Conservation (phyloP, 2,329 filamentous ascomycete species). For the Penicillium sp. region DNA sequence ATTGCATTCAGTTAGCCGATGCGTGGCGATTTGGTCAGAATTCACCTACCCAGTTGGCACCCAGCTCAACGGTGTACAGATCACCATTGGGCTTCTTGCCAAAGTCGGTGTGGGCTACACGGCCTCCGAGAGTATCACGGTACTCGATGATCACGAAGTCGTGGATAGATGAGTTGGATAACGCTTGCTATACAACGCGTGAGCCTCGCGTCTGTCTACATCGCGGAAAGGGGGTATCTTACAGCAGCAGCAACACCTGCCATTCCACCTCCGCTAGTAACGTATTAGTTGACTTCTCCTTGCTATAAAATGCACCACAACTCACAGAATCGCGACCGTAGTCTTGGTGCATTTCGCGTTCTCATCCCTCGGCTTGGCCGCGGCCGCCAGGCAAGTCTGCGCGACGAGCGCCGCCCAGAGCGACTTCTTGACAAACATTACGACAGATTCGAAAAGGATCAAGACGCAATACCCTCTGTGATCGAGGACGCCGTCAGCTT, state of each 20-base stretch:
- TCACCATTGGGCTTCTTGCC: slow-evolving; percentile 49
- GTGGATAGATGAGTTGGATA: slow-evolving; percentile 55
- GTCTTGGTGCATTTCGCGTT: slow-evolving; percentile 27
- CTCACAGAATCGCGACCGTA: slow-evolving; percentile 34
- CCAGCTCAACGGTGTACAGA: slow-evolving; percentile 57
- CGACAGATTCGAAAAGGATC: background rate
- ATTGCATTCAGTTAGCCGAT: background rate
- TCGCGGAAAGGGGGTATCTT: slow-evolving; percentile 11
- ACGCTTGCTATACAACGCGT: slow-evolving; percentile 46
- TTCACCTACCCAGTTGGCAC: slow-evolving; percentile 58
- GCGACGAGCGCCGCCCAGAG: slow-evolving; percentile 9
- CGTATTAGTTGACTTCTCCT: background rate
- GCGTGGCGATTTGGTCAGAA: background rate
- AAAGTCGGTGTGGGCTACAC: slow-evolving; percentile 55
- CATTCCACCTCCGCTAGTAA: slow-evolving; percentile 51
- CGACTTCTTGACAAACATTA: slow-evolving; percentile 7
- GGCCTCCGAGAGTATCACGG: slow-evolving; percentile 58
- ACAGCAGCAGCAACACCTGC: slow-evolving; percentile 60
- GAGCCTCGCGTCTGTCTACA: background rate
- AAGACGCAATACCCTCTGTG: background rate
- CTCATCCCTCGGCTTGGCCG: slow-evolving; percentile 18
- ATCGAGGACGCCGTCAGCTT: background rate
- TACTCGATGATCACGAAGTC: slow-evolving; percentile 64
- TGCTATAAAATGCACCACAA: background rate
- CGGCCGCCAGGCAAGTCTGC: slow-evolving; percentile 14